Base-by-base conservation (phyloP, 805 yeast species). In the Candida vaughaniae region DNA sequence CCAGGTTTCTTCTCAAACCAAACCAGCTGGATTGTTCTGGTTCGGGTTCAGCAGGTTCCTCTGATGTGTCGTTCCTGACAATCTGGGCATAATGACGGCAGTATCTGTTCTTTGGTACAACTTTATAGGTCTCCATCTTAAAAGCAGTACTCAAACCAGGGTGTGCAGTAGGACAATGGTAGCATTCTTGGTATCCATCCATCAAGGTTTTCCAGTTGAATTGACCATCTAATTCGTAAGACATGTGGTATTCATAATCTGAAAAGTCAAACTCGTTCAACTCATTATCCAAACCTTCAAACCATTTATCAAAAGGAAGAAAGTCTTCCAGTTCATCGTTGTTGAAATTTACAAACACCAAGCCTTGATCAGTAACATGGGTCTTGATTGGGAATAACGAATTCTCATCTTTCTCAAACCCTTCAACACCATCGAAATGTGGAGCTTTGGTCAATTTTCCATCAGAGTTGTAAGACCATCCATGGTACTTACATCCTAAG, bases 121-220 rank as follows among this genome's bases (percentile, higher is more conserved):
- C 84, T 45, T 75, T 73, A 55, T 78, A 78, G n/a, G 84, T 78
- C 48, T 73, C 78, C 81, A 78, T 78, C 47, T 61, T 69, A 61
- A 78, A 78, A 9, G 82, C 80, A 22, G 71, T 52, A 34, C 69
- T 65, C 41, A 78, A 60, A 14, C 82, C 82, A 4, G 82, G 82
- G 47, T 78, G 84, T 1, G 82, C 82, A 8, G 82, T 78, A 29
- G 84, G 83, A 55, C 83, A 78, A 54, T 78, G 84, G 58, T 78
- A 78, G 48, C 83, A 78, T 57, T 78, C 83, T 60, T 78, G 82
- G 58, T 78, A 78, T 6, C 84, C 82, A 48, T 78, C 83, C 81
- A 78, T 77, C 42, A 78, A 64, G 4, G 83, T 78, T 49, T 78
- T 78, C 83, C 84, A 78, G 60, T 78, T 78, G 63, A 78, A 78